These are phyloP conservation scores for Cinnamomum micranthum DNA, from an alignment of 164 flowering plant species.

Conservation along the genomic window DNA sequence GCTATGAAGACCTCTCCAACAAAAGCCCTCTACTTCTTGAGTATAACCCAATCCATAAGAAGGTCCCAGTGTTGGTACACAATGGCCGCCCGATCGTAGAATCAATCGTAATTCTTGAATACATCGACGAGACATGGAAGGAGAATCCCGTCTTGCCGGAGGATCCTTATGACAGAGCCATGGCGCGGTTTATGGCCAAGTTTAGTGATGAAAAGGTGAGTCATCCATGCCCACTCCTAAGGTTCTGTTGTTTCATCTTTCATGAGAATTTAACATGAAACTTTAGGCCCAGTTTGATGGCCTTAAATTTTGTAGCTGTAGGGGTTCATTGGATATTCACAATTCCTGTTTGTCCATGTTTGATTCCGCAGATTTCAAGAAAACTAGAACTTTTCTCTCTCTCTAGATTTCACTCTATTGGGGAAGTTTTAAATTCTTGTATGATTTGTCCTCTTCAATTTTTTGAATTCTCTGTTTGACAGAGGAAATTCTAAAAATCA, in stretches of 20 bases:
- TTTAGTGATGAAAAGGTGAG: slow-evolving; percentile 8
- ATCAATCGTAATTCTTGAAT: slow-evolving; percentile 8
- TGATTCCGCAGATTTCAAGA: neutral
- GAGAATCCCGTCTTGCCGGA: slow-evolving; percentile 8
- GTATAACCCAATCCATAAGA: slow-evolving; percentile 4
- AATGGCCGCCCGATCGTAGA: neutral
- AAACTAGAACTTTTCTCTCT: neutral
- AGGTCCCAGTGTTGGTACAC: slow-evolving; percentile 9
- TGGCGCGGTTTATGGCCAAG: slow-evolving; percentile 1
- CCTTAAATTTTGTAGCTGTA: neutral
- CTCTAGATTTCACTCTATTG: neutral
- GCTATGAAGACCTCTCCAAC: slow-evolving; percentile 1
- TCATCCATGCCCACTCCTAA: neutral
- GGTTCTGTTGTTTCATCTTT: no score
- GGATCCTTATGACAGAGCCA: slow-evolving; percentile 8
- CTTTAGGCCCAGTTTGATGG: neutral
- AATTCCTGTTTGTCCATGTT: neutral
- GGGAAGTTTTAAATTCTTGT: neutral
- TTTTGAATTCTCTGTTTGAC: no score
- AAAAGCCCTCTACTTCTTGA: slow-evolving; percentile 3
- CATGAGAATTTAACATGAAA: no score
- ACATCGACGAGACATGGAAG: slow-evolving; percentile 8
- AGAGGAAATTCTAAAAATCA: no score
- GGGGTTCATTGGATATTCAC: neutral
- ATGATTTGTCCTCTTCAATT: no score